Base-by-base conservation (phyloP, 352 stramenopile genomes). In the Pythium sp. region DNA sequence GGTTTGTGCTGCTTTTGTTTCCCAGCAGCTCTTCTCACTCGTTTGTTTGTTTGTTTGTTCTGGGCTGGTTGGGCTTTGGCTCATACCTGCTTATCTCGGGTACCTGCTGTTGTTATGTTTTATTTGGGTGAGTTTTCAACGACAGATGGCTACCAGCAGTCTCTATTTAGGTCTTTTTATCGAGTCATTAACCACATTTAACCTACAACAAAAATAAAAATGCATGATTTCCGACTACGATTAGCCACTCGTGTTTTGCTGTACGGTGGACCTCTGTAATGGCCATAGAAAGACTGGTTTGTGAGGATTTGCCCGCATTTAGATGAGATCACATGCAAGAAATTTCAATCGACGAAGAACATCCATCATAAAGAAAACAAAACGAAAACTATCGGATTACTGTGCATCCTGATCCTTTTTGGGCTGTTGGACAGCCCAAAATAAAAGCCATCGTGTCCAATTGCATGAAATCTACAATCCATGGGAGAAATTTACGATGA, bases 281-380 rank as follows among this genome's bases (percentile, higher is more conserved):
- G 43, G 18, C 43, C 43, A 49, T 49, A 49, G 11, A 49, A 49
- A n/a, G 43, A 18, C 43, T 49, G 43, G n/a, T 49, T n/a, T 5
- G 22, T 22, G 43, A n/a, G 43, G 43, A 49, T 49, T 49, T 49
- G 43, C 43, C 0, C 15, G 15, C 15, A 1, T n/a, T 49, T 11
- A 26, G 43, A 49, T 49, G 43, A 49, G 43, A 22, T 49, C 43
- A 20, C 5, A 20, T 47, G 5, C 15, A n/a, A 49, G 43, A 49
- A 49, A 49, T 49, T 49, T 49, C 43, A 47, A 49, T 49, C 43
- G 43, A 49, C 43, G 43, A 49, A 49, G 43, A 49, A 49, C 18
- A 49, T 49, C 43, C 15, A 11, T 49, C 43, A 49, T 49, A 47
- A 47, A 47, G 38, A 46, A 46, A 46, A 4, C 12, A 46, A 46